Evolutionary conservation across 768 basidiomycete genomes (phyloP), one percentile per base, ranked within the genome.

Genomic region (Suillus brevipes): DNA sequence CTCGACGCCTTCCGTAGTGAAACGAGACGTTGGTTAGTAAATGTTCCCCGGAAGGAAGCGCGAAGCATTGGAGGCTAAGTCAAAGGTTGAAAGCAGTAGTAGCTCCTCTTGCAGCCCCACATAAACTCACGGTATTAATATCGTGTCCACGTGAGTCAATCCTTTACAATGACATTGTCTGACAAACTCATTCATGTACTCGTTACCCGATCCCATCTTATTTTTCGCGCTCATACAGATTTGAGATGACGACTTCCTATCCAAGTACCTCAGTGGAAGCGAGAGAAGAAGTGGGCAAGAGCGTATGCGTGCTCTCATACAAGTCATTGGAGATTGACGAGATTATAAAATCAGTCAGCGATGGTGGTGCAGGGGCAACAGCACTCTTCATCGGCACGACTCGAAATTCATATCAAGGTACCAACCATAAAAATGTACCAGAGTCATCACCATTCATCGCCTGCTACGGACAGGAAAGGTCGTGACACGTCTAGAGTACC

Each of bases 371-470:
- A 25, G 94, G 92, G 7, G 93, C 91, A 40, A 87, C 83, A 13
- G 87, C 87, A 12, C 79, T 88, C 4, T 95, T 96, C 78, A 85
- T 94, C 61, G 94, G 94, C 9, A 93, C 92, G 16, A 96, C 94
- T 7, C 85, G 94, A 64, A 89, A 94, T 74, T 89, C 88, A 0
- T 95, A 95, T 79, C 82, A 89, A 85, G 93, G 93, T 90, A 70
- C 57, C 38, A 23, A 60, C 28, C 16, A 37, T 63, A 56, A 13
- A 60, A n/a, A 49, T 60, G 40, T 23, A 31, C 20, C n/a, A 28
- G 49, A 23, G 42, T 56, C 62, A 65, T 50, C 31, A 38, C 63
- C 53, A 64, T 23, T n/a, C 42, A 60, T 55, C 49, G 61, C 68
- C 67, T 47, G 52, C 23, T 47, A 40, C 23, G 55, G 50, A 42